Evolutionary conservation across 441 rosid genomes (phyloP).

Genomic region (Corymbia calophylla): DNA sequence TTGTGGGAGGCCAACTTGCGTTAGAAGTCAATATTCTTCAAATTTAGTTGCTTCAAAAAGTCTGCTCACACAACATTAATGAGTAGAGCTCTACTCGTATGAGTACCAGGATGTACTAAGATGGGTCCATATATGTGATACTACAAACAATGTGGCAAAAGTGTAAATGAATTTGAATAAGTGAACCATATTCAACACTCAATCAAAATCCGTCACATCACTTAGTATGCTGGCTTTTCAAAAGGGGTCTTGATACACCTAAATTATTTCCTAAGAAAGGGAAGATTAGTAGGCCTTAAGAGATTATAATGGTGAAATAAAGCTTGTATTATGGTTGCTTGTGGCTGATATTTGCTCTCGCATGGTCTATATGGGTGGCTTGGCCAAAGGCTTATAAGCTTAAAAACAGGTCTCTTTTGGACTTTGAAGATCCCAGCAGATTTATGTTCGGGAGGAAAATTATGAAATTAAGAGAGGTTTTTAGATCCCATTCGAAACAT

Average conservation of each 20-base stretch:
- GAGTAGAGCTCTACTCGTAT: neutral
- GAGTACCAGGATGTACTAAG: neutral
- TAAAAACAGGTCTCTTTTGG: neutral
- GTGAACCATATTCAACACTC: neutral
- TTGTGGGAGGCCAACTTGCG: neutral
- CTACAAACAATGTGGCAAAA: rapidly evolving
- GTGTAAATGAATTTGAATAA: neutral
- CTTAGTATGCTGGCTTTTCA: neutral
- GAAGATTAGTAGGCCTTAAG: neutral
- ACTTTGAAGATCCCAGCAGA: neutral
- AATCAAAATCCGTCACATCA: neutral
- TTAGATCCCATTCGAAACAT: neutral
- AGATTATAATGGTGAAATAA: neutral
- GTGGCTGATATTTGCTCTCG: neutral
- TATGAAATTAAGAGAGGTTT: neutral
- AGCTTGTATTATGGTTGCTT: neutral
- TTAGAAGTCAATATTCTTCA: neutral
- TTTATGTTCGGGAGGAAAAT: neutral
- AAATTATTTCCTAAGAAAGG: neutral
- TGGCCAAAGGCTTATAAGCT: neutral
- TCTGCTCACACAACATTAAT: neutral
- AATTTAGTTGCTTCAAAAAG: neutral
- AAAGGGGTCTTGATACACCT: neutral
- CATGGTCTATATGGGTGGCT: neutral
- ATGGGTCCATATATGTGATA: neutral